These are phyloP conservation scores for Amniculicola lignicola DNA, from an alignment of 495 filamentous ascomycete genomes.

Conservation along the genomic window DNA sequence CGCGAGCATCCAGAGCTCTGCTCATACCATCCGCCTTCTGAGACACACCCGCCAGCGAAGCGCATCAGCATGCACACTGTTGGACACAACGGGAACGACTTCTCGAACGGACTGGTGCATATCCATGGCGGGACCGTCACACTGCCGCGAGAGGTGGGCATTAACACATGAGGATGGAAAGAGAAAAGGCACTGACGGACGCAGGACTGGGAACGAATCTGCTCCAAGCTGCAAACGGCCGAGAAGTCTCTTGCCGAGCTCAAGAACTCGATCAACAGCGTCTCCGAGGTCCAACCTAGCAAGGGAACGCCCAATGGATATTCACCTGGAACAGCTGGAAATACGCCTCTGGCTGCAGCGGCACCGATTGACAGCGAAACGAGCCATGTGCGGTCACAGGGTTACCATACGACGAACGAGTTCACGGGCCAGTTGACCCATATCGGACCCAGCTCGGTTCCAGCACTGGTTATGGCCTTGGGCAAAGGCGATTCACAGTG, in stretches of 20 bases:
- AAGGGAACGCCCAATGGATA: conserved; percentile 26
- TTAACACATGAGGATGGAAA: neutral
- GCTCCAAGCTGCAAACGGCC: conserved; percentile 41
- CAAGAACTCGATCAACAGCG: conserved; percentile 36
- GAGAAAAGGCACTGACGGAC: conserved; percentile 6
- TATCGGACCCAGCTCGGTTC: conserved; percentile 56
- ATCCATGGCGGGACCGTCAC: conserved; percentile 36
- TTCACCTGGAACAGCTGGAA: conserved; percentile 28
- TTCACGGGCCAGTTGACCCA: conserved; percentile 56
- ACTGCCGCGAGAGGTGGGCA: conserved; percentile 32
- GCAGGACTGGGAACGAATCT: conserved; percentile 41
- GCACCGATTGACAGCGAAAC: conserved; percentile 30
- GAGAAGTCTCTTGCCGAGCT: conserved; percentile 40
- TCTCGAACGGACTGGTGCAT: conserved; percentile 35
- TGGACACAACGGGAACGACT: conserved; percentile 28
- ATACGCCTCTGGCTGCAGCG: conserved; percentile 29
- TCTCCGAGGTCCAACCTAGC: conserved; percentile 27
- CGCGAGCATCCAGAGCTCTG: conserved; percentile 46
- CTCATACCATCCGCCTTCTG: conserved; percentile 42
- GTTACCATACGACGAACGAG: conserved; percentile 55
- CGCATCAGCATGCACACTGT: conserved; percentile 28
- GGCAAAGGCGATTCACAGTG: conserved; percentile 58
- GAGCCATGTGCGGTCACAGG: conserved; percentile 33
- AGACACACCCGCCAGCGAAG: conserved; percentile 36
- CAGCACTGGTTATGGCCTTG: conserved; percentile 63